phyloP scores from a whole-genome alignment of 2,329 filamentous ascomycete genomes.

The Purpureocillium lavendulum region DNA sequence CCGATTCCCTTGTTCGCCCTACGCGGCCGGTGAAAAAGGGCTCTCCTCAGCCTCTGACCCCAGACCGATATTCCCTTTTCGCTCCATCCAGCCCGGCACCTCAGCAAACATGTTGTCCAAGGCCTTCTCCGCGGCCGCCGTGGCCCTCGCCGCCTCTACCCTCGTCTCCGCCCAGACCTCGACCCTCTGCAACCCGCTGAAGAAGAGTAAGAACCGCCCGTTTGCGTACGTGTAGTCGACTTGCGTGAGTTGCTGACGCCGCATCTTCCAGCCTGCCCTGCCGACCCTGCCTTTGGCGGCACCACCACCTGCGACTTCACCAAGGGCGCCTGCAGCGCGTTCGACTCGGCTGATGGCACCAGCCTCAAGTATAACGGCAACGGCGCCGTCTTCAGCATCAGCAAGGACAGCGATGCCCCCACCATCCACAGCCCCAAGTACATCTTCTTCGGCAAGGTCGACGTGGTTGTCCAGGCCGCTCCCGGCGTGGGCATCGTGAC shows the following conservation, averaged over 20 bases:
- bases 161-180: constrained; percentile 47
- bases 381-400: constrained; percentile 59
- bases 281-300: constrained; percentile 68
- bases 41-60: no score
- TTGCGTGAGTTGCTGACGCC: background rate
- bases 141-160: constrained; percentile 40
- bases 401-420: constrained; percentile 54
- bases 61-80: background rate
- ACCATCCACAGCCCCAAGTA: constrained; percentile 76
- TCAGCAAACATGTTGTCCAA: constrained; percentile 32
- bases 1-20: background rate
- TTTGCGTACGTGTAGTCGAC: no score
- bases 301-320: constrained; percentile 62
- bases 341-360: constrained; percentile 39
- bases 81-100: background rate
- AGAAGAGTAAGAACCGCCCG: constrained; percentile 34
- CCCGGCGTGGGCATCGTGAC: constrained; percentile 82
- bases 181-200: constrained; percentile 46
- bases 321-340: constrained; percentile 54
- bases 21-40: no score
- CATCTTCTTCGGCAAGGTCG: constrained; percentile 92
- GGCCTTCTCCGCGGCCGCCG: constrained; percentile 32
- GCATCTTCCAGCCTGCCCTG: constrained; percentile 51
- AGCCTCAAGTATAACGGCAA: constrained; percentile 36
- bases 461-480: constrained; percentile 70